Base-by-base conservation (phyloP, 805 yeast species). In the Cephaloascus fragrans region DNA sequence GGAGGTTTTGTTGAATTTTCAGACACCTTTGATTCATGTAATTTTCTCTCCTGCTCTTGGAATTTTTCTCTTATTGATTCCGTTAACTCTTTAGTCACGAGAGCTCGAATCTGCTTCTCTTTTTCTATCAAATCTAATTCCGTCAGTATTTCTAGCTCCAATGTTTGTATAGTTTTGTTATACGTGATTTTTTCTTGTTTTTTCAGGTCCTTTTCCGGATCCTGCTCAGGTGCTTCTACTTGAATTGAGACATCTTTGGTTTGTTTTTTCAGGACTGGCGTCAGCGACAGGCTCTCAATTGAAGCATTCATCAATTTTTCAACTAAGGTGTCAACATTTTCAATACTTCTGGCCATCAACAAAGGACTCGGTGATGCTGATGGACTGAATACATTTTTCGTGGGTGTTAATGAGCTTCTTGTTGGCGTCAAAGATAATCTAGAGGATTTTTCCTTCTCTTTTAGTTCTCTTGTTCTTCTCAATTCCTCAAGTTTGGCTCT, bases 401-500 rank as follows among this genome's bases (percentile, higher is more conserved):
- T 23, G 28, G 28, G 28, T 12, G 28, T 23, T 23, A 23, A 23
- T 23, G 28, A 23, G 6, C 10, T 12, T 23, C 28, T 23, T 23
- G 28, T 23, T 23, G 28, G 28, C 33, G 33, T 31, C 17, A 31
- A 16, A 8, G 33, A 31, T n/a, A 16, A 14, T n/a, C 33, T 14
- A 8, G 18, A n/a, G 6, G 28, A 23, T 23, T 23, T 23, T 23
- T 23, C 28, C 28, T 23, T 23, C 12, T 23, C 28, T 23, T 23
- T 23, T 12, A 23, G 12, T 37, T 61, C 69, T 26, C 81, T 51
- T 46, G 64, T 68, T 31, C 62, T 64, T 28, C 76, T 56, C n/a
- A 78, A 60, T 51, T 71, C 75, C 26, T 73, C 73, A 26, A 78
- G 52, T 39, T 68, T 63, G 35, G 63, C 69, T 41, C 65, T 59